Base-by-base conservation (phyloP, 306 rosid genomes). In the Biancaea sappan region DNA sequence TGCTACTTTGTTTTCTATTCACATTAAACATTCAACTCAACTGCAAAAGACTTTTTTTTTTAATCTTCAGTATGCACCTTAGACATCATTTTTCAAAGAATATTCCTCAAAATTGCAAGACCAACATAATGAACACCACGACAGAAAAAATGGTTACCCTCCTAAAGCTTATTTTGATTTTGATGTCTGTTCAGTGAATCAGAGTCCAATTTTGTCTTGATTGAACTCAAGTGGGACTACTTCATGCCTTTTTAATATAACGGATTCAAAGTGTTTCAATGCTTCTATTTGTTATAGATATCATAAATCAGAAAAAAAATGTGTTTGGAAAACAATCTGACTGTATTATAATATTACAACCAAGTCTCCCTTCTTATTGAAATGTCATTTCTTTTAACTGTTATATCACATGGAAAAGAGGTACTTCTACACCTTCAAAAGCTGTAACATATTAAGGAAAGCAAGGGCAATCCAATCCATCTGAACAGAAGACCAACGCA, bases 401-500 rank as follows among this genome's bases (percentile, higher is more conserved):
- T 41, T 41, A 51, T 51, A 8, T 19, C 26, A 51, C 16, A 51
- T 0, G 2, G 25, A 18, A 6, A n/a, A 58, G 65, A 58, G 24
- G n/a, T 2, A 58, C 4, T 56, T 57, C 67, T 85, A 88, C 52
- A 87, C 84, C 75, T 81, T 89, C 79, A 89, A 75, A n/a, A 89
- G 72, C 60, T 89, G 91, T 18, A 89, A 78, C 75, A 72, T 81
- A 54, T 86, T 87, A 62, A 53, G 56, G 69, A 80, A 80, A 47
- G 84, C 81, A 77, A 90, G 78, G 7, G 84, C 88, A 54, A 90
- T 71, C 92, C 90, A 84, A 1, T 87, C 89, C 74, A 66, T 24
- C 64, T 86, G 89, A 37, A 84, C 13, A 0, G 86, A 82, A 2
- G 89, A 90, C 96, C 89, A 90, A 35, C 89, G 71, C 53, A 84